These are phyloP conservation scores for Nicotiana tomentosiformis DNA, from an alignment of 257 asterid genomes.

Conservation along the genomic window DNA sequence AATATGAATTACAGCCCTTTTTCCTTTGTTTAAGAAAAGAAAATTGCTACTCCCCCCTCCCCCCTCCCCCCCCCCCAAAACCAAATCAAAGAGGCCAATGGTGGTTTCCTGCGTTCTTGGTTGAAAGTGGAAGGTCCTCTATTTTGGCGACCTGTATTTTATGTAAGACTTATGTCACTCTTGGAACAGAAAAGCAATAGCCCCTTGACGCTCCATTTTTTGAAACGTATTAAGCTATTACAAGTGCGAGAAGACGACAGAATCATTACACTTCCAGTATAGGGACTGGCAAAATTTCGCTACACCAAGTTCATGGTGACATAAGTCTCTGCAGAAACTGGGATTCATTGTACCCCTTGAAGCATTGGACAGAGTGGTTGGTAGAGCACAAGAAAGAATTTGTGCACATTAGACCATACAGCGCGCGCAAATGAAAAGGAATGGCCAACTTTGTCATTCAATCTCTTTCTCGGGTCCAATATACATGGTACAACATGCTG, in stretches of 20 bases:
- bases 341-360: background rate
- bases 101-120: background rate
- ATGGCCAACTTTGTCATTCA: slow-evolving; percentile 12
- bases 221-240: background rate
- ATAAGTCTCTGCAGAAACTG: background rate
- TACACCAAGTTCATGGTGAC: background rate
- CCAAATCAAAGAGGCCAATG: too few relatives aligned
- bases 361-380: background rate
- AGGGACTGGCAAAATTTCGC: background rate
- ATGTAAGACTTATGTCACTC: background rate
- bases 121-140: too few relatives aligned
- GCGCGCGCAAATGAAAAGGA: background rate
- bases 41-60: background rate
- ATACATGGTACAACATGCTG: slow-evolving; percentile 29
- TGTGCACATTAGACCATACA: background rate
- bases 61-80: too few relatives aligned
- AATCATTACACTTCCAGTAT: background rate
- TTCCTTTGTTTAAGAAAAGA: too few relatives aligned
- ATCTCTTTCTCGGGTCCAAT: slow-evolving; percentile 33
- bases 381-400: background rate
- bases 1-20: too few relatives aligned
- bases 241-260: background rate
- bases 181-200: background rate
- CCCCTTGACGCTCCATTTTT: background rate
- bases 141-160: background rate